Conservation (phyloP, 164 flowering plant species). For the Malania oleifera region DNA sequence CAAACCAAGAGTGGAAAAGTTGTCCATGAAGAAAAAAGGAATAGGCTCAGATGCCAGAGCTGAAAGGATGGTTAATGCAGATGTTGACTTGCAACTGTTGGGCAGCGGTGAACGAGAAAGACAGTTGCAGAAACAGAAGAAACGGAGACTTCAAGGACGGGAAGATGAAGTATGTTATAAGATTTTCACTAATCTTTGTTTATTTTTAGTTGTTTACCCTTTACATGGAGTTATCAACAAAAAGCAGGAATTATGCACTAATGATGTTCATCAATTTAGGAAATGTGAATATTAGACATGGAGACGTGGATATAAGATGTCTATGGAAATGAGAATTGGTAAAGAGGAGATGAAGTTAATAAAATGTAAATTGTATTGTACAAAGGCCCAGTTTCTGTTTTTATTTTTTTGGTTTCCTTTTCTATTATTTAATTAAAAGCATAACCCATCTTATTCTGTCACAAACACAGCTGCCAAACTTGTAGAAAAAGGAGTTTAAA, state of each 20-base stretch:
- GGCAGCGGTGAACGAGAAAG: conserved; percentile 62
- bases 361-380: too few relatives aligned
- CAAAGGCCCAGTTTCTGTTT: too few relatives aligned
- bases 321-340: too few relatives aligned
- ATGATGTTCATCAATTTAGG: too few relatives aligned
- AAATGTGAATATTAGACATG: too few relatives aligned
- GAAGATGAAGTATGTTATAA: conserved; percentile 68
- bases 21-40: conserved; percentile 78
- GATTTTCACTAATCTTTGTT: background rate
- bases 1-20: conserved; percentile 52
- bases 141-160: conserved; percentile 82
- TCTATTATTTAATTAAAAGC: too few relatives aligned
- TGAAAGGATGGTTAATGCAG: conserved; percentile 70
- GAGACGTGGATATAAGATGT: too few relatives aligned
- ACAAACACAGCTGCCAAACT: too few relatives aligned
- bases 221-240: background rate
- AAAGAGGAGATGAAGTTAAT: too few relatives aligned
- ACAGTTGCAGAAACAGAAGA: conserved; percentile 72
- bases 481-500: too few relatives aligned
- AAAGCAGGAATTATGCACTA: background rate
- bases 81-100: conserved; percentile 73
- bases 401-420: too few relatives aligned
- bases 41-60: conserved; percentile 91
- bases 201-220: background rate
- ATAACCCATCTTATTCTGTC: too few relatives aligned